Evolutionary conservation across 2,329 filamentous ascomycete species (phyloP).

Genomic region (Periglandula ipomoeae): DNA sequence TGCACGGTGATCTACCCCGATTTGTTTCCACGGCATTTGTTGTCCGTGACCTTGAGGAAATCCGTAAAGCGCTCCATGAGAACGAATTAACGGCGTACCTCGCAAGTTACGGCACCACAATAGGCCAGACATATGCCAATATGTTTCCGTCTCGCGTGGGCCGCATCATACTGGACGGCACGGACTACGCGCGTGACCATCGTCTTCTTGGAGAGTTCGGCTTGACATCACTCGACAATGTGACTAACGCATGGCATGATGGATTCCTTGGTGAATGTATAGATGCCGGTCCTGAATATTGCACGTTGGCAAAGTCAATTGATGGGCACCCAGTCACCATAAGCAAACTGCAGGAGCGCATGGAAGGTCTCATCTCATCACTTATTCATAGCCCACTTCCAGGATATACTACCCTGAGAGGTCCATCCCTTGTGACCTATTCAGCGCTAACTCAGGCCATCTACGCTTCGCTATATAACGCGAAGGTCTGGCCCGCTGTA

Average conservation of each 20-base stretch:
- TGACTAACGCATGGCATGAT: constrained; percentile 38
- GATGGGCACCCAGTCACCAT: constrained; percentile 23
- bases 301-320: constrained; percentile 30
- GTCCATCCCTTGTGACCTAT: constrained; percentile 37
- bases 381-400: constrained; percentile 28
- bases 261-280: constrained; percentile 42
- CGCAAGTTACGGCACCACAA: constrained; percentile 42
- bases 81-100: constrained; percentile 39
- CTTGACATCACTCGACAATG: constrained; percentile 37
- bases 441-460: constrained; percentile 27
- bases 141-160: constrained; percentile 41
- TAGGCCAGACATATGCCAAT: constrained; percentile 41
- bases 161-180: constrained; percentile 39
- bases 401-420: constrained; percentile 28
- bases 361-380: constrained; percentile 27
- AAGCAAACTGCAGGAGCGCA: constrained; percentile 26
- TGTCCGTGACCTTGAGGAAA: constrained; percentile 39
- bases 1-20: constrained; percentile 34
- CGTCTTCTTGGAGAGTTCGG: constrained; percentile 37
- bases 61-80: constrained; percentile 35
- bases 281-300: constrained; percentile 35
- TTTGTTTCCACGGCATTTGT: constrained; percentile 38
- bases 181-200: constrained; percentile 37
- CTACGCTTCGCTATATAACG: constrained; percentile 34
- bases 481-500: constrained; percentile 30